Conservation (phyloP, 1,284 basidiomycete genomes). For the Malassezia slooffiae region DNA sequence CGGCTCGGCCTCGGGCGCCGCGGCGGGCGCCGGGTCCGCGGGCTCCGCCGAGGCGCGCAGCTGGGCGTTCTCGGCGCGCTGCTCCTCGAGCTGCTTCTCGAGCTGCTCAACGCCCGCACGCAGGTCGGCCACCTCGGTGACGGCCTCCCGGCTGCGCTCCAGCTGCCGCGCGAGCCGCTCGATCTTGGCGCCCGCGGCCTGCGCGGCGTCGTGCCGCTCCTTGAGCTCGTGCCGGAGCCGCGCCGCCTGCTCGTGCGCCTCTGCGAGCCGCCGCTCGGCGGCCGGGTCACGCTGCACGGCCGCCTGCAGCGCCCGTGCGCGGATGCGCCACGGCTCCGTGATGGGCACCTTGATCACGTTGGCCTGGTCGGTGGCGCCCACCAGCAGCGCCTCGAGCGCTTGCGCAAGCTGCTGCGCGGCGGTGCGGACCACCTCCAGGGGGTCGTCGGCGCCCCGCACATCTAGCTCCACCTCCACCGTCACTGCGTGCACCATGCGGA, state of each 20-base stretch:
- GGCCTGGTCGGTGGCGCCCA: slow-evolving; percentile 28
- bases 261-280: slow-evolving; percentile 72
- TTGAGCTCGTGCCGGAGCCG: slow-evolving; percentile 66
- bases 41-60: slow-evolving; percentile 2
- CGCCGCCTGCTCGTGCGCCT: slow-evolving; percentile 77
- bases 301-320: slow-evolving; percentile 77
- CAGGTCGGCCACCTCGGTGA: slow-evolving; percentile 66
- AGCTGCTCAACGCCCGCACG: slow-evolving; percentile 75
- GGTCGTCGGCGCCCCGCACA: slow-evolving; percentile 21
- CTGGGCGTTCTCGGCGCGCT: slow-evolving; percentile 25
- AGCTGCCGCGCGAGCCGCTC: slow-evolving; percentile 85
- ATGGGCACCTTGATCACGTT: slow-evolving; percentile 31
- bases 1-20: background rate
- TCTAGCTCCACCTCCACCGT: background rate
- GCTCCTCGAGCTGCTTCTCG: slow-evolving; percentile 71
- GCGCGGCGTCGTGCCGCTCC: slow-evolving; percentile 69
- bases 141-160: slow-evolving; percentile 80
- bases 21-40: background rate
- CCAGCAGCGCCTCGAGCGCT: slow-evolving; percentile 26
- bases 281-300: slow-evolving; percentile 75
- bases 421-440: slow-evolving; percentile 22
- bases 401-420: slow-evolving; percentile 20
- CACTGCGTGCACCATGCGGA: background rate
- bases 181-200: slow-evolving; percentile 81
- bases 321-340: slow-evolving; percentile 64